phyloP scores from a whole-genome alignment of 495 filamentous ascomycete species.

The Neurospora africana region DNA sequence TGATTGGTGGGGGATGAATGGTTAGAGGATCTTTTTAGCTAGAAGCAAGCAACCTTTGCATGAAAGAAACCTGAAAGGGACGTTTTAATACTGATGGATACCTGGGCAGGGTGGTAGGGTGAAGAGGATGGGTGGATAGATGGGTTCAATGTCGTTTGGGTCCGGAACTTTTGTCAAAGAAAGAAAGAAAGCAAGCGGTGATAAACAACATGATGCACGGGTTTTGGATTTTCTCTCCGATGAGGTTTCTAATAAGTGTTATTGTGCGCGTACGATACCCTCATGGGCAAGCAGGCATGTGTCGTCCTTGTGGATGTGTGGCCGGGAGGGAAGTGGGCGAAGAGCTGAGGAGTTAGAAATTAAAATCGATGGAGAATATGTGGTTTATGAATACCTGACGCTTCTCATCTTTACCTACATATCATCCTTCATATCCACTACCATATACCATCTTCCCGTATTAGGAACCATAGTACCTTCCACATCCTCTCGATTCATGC shows the following conservation, averaged over 20 bases:
- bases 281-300: neutral
- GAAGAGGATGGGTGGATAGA: neutral
- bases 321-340: neutral
- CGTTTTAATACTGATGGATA: neutral
- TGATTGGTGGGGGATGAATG: neutral
- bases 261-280: neutral
- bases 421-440: neutral
- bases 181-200: neutral
- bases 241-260: neutral
- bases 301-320: neutral
- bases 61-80: neutral
- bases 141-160: neutral
- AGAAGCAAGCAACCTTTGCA: neutral
- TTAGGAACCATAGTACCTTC: neutral
- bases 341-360: neutral
- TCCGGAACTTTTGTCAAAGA: neutral
- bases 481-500: neutral
- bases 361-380: neutral
- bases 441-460: neutral
- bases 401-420: neutral
- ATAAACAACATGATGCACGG: neutral
- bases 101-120: neutral
- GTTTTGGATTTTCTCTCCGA: neutral
- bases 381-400: neutral
- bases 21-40: neutral